Evolutionary conservation across 345 rosid genomes (phyloP).

Genomic region (Lepidium didymum): DNA sequence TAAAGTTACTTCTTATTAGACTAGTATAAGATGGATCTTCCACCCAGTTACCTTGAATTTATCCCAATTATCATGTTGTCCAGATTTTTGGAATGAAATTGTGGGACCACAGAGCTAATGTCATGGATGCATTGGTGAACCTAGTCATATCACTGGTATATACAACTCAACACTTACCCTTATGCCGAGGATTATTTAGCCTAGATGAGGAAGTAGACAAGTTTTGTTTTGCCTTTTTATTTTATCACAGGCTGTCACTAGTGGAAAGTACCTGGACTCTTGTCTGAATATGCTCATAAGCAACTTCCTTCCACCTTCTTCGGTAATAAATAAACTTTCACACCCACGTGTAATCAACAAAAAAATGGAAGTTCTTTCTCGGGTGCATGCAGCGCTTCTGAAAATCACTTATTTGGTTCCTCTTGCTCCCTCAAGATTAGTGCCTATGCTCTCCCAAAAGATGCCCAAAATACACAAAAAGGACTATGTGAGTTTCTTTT

Average conservation of each 20-base stretch:
- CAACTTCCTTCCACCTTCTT: conserved; percentile 61
- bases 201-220: neutral
- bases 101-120: conserved; percentile 62
- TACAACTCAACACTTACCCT: neutral
- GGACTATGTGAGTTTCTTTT: conserved; percentile 39
- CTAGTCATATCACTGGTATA: conserved; percentile 61
- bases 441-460: conserved; percentile 40
- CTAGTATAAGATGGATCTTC: neutral
- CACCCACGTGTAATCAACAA: conserved; percentile 36
- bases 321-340: conserved; percentile 15
- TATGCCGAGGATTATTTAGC: neutral
- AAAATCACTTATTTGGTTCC: conserved; percentile 59
- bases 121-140: conserved; percentile 64
- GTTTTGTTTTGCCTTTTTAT: neutral
- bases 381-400: conserved; percentile 62
- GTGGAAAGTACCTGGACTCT: conserved; percentile 57
- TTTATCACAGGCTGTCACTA: conserved; percentile 55
- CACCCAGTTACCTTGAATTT: neutral
- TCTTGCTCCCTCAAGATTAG: conserved; percentile 59
- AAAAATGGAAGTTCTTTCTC: conserved; percentile 59
- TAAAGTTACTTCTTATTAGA: neutral
- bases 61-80: neutral
- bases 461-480: conserved; percentile 52
- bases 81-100: conserved; percentile 72
- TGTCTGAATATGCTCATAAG: conserved; percentile 62